These are phyloP conservation scores for Saccharomycopsis synnaedendra DNA, from an alignment of 805 yeast species.

Conservation along the genomic window DNA sequence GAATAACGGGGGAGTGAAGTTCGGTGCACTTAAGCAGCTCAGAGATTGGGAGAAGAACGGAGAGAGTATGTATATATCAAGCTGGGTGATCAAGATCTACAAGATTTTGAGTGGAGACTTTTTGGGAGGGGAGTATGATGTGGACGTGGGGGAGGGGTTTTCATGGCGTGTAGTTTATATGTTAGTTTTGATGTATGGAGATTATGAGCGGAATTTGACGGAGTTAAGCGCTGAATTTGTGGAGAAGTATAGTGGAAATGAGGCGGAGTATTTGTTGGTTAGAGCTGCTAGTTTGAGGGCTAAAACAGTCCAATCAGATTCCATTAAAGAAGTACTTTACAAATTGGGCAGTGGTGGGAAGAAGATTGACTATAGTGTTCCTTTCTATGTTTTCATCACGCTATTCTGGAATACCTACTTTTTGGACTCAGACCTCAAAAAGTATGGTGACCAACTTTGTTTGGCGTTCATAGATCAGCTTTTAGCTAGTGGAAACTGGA, in stretches of 20 bases:
- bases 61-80: constrained; percentile 34
- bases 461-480: constrained; percentile 40
- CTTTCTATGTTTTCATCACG: background rate
- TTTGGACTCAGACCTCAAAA: background rate
- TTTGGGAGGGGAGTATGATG: constrained; percentile 21
- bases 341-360: constrained; percentile 18
- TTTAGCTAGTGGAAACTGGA: constrained; percentile 33
- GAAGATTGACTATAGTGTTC: background rate
- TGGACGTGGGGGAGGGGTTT: constrained; percentile 32
- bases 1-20: constrained; percentile 45
- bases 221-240: constrained; percentile 24
- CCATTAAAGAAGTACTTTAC: constrained; percentile 5
- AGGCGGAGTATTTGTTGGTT: constrained; percentile 20
- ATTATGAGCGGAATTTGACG: constrained; percentile 26
- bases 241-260: constrained; percentile 10
- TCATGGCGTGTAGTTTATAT: constrained; percentile 61
- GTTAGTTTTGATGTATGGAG: constrained; percentile 53
- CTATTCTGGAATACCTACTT: background rate
- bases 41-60: constrained; percentile 45
- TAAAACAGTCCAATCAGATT: background rate
- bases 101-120: constrained; percentile 49
- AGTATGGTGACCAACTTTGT: constrained; percentile 28
- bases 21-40: constrained; percentile 51
- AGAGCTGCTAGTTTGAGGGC: constrained; percentile 20
- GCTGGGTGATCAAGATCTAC: constrained; percentile 44